Evolutionary conservation across 2,329 filamentous ascomycete genomes (phyloP), one percentile per base, ranked within the genome.

Genomic region (Arthroderma sp.): DNA sequence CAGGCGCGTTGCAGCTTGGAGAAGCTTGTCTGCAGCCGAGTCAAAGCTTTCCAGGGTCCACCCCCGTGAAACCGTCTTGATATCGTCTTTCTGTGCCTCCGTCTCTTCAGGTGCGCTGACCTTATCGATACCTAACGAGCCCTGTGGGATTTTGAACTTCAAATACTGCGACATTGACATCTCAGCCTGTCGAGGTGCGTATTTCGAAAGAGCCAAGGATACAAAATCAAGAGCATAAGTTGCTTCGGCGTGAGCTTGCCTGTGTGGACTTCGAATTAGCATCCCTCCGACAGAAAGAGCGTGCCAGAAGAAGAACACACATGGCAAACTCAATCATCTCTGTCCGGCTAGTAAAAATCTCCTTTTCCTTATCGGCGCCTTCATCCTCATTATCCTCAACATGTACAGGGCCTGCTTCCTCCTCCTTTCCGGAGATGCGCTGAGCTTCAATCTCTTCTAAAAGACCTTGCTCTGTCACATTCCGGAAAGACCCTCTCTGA

Each of bases 141-240:
- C 85, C 32, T 82, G 75, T 8, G 85, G 83, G 6, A 85, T 77
- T 49, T 76, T 70, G 6, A 84, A 73, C 55, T 83, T 83, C 15
- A 94, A 68, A 15, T 70, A 71, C 9, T 77, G 73, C 1, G 83
- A 86, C 49, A 94, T 74, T 4, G 85, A 85, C 39, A 70, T 62
- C 53, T 78, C 72, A 4, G 81, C 84, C 51, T 81, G 77, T 6
- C 74, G 76, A 0, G 85, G 83, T n/a, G 71, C 71, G 57, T 91
- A 77, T 60, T 87, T 88, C n/a, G 85, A 85, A 10, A 91, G 71
- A 1, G 94, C 71, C 5, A 94, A 74, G 29, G 87, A 94, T 45
- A 94, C 67, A 55, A 88, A 85, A 60, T 94, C 85, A 55, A 93
- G 77, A 5, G 81, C 78, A 48, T 84, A 72, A 57, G 83, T 71